Evolutionary conservation across 2,329 filamentous ascomycete species (phyloP).

Genomic region (Ophiostoma piceae): DNA sequence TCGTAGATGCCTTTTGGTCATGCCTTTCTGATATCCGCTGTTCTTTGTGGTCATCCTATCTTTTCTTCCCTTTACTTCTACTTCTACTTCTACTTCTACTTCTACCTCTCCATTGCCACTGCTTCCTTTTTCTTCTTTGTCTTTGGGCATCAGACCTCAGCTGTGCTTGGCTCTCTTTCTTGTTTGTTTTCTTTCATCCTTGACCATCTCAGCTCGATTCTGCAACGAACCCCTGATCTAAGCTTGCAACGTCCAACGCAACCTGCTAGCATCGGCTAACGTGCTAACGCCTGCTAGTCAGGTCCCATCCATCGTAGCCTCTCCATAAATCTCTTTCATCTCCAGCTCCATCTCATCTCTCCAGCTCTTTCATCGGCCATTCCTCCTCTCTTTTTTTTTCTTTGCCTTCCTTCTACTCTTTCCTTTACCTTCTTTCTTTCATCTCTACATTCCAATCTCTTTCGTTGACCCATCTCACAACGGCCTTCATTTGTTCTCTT

Average conservation of each 20-base stretch:
- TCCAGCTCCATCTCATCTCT: neutral
- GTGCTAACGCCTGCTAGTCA: neutral
- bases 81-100: neutral
- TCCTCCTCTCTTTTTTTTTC: neutral
- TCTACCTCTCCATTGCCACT: neutral
- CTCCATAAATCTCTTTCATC: conserved; percentile 3
- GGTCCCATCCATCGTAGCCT: neutral
- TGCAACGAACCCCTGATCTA: conserved; percentile 8
- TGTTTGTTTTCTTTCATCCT: neutral
- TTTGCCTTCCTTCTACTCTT: neutral
- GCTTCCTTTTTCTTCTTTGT: neutral
- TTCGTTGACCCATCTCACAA: neutral
- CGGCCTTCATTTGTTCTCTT: neutral
- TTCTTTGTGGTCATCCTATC: neutral
- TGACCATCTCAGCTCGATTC: neutral
- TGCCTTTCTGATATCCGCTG: neutral
- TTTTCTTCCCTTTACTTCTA: neutral
- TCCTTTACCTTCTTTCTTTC: neutral
- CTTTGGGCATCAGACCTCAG: neutral
- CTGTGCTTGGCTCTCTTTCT: neutral
- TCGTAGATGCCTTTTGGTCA: neutral
- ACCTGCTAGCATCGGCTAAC: neutral
- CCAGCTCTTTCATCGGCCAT: neutral
- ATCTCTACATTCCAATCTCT: neutral
- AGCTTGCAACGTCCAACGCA: neutral